A percentile compares a stretch with the other conserved stretches of the same genome.
Conservation (phyloP, 2,329 filamentous ascomycete genomes). For the Aspergillus fijiensis region DNA sequence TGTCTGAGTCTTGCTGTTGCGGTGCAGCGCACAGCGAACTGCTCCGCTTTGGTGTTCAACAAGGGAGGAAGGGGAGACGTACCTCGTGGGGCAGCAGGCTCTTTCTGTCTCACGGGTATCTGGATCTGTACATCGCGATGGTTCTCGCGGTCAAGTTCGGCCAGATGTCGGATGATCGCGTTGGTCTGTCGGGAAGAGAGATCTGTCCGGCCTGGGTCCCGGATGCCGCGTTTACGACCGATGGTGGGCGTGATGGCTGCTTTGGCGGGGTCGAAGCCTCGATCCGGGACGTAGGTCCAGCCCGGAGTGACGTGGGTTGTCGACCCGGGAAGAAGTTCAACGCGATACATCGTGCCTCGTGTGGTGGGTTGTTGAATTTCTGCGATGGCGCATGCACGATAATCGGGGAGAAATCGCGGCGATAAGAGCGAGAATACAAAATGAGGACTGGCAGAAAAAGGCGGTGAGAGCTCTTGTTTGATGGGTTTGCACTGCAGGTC, state of each 20-base stretch:
- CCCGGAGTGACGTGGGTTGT: slow-evolving; percentile 73
- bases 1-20: too few species aligned
- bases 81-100: slow-evolving; percentile 45
- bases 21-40: too few species aligned
- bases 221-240: slow-evolving; percentile 68
- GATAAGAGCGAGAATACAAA: background rate
- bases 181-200: slow-evolving; percentile 78
- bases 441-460: background rate
- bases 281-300: slow-evolving; percentile 89
- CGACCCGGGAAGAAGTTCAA: slow-evolving; percentile 76
- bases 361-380: background rate
- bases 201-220: slow-evolving; percentile 61
- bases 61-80: slow-evolving; percentile 5
- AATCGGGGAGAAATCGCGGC: background rate
- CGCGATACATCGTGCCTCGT: slow-evolving; percentile 59
- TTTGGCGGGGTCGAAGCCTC: slow-evolving; percentile 59
- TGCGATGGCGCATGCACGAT: background rate
- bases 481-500: slow-evolving; percentile 19
- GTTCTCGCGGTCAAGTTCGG: slow-evolving; percentile 79
- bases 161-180: slow-evolving; percentile 76
- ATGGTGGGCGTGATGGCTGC: slow-evolving; percentile 52
- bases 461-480: slow-evolving; percentile 14
- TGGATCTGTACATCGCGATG: slow-evolving; percentile 70
- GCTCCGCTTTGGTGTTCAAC: background rate
- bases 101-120: slow-evolving; percentile 58